Base-by-base conservation (phyloP, 805 yeast species). In the Ogataea salicorniae region DNA sequence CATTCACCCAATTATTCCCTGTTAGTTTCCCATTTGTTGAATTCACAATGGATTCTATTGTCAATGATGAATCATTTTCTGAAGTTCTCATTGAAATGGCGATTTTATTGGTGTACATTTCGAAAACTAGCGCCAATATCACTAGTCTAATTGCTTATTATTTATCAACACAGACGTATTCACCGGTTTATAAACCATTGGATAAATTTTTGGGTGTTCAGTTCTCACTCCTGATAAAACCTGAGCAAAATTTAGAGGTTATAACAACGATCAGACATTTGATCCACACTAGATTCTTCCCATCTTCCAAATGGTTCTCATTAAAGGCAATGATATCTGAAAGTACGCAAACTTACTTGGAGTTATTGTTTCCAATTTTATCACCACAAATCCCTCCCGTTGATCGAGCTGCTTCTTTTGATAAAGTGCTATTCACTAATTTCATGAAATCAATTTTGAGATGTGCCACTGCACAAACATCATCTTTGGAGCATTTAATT, bases 31-130 rank as follows among this genome's bases (percentile, higher is more conserved):
- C 95, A 16, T 83, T 84, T 59, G 67, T 68, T 42, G 83, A 80
- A 39, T 58, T 73, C 31, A 80, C 91, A 0, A 77, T 86, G 54
- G 96, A 89, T 59, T 83, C 95, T 0, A 72, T 82, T 39, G 85
- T 87, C 17, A 79, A 80, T 52, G 87, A 83, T 51, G 86, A 81
- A 53, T 69, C 74, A 1, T 71, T 85, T 47, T 87, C 82, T 26
- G 97, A 89, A 61, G 72, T 84, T 3, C 67, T 88, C 46, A 68
- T 86, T 38, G 97, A 89, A 60, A 61, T 87, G 42, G 72, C 84
- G 6, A 75, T 83, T 15, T 69, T 85, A n/a, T 76, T 82, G 46
- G 71, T 81, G 15, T 77, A 70, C 56, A 65, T 83, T 23, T 68
- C 83, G 15, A 77, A 76, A 55, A 50, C 59, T 22, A 45, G 53